phyloP scores from a whole-genome alignment of 345 rosid species.

The Anacardium occidentale region DNA sequence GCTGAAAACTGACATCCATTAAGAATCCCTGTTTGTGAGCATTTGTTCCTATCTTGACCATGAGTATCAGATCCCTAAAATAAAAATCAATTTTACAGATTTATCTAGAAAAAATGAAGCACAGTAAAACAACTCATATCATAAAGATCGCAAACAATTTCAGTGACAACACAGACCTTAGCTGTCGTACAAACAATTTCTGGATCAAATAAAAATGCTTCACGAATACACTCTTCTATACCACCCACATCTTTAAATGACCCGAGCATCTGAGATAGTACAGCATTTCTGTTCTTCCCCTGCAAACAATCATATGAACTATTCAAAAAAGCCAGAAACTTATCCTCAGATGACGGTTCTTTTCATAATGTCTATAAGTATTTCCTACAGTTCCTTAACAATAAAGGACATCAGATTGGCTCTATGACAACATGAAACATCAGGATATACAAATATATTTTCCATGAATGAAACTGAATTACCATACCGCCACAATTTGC shows the following conservation, averaged over 20 bases:
- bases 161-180: constrained; percentile 37
- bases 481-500: neutral
- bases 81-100: constrained; percentile 1
- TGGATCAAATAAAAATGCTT: constrained; percentile 37
- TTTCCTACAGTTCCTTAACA: constrained; percentile 20
- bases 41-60: constrained; percentile 26
- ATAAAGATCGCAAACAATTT: neutral
- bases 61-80: constrained; percentile 46
- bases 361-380: constrained; percentile 22
- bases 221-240: constrained; percentile 43
- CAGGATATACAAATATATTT: neutral
- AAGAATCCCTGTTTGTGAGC: constrained; percentile 27
- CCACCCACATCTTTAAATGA: constrained; percentile 47
- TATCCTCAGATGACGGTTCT: constrained; percentile 13
- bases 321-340: constrained; percentile 21
- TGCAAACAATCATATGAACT: constrained; percentile 27
- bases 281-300: constrained; percentile 37
- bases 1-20: constrained; percentile 40
- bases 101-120: neutral
- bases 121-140: neutral
- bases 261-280: constrained; percentile 45
- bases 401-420: constrained; percentile 27
- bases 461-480: neutral
- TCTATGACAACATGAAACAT: constrained; percentile 9
- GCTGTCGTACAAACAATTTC: constrained; percentile 21